A percentile compares a stretch with the other conserved stretches of the same genome.
Evolutionary conservation across 495 filamentous ascomycete species (phyloP).

Genomic region (Penicillium fimorum): DNA sequence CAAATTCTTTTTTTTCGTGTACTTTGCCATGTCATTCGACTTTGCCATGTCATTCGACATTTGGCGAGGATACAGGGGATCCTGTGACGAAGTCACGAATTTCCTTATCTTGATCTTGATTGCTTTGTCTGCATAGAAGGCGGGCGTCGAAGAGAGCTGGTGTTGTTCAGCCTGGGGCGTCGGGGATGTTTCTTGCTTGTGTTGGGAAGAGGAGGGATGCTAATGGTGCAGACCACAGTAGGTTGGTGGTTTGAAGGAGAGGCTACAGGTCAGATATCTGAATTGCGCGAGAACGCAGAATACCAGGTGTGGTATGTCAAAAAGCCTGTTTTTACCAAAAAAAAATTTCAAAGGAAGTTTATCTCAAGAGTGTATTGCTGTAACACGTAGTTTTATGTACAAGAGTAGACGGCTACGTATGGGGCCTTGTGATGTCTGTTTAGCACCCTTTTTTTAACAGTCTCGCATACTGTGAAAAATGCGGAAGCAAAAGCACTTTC

Average conservation of each 20-base stretch:
- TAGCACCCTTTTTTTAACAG: too few relatives aligned
- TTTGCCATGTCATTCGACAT: constrained; percentile 18
- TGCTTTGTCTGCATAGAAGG: constrained; percentile 18
- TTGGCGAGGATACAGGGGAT: constrained; percentile 28
- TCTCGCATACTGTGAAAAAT: too few relatives aligned
- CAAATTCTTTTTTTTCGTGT: constrained; percentile 14
- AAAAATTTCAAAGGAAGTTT: constrained; percentile 33
- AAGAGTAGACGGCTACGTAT: too few relatives aligned
- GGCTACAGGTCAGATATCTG: neutral
- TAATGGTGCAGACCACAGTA: neutral
- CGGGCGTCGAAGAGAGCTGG: constrained; percentile 12
- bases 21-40: constrained; percentile 17
- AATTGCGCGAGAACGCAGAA: constrained; percentile 1
- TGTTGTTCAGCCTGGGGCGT: constrained; percentile 4
- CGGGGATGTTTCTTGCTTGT: constrained; percentile 1
- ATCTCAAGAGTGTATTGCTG: constrained; percentile 1
- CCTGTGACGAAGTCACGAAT: constrained; percentile 46
- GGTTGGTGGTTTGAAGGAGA: neutral
- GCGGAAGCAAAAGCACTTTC: too few relatives aligned
- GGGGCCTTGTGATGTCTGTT: too few relatives aligned
- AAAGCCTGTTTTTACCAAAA: constrained; percentile 31
- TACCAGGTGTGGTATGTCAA: constrained; percentile 17
- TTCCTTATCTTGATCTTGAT: constrained; percentile 28
- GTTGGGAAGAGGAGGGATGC: neutral
- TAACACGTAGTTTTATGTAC: too few relatives aligned